Base-by-base conservation (phyloP, 495 filamentous ascomycete species). In the Tuber magnatum region DNA sequence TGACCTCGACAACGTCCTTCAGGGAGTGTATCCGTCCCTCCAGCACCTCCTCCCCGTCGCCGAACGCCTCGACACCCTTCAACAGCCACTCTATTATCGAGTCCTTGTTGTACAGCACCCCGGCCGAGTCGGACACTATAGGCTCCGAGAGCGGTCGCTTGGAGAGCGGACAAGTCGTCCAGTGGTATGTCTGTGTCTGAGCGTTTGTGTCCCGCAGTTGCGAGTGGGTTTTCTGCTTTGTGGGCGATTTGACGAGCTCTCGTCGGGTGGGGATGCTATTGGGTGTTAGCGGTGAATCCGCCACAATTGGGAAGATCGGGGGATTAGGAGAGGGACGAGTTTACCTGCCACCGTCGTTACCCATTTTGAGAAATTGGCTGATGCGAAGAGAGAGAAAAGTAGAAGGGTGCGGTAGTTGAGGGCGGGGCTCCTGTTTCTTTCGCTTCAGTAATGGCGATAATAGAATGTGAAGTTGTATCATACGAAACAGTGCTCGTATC, bases 51-150 rank as follows among this genome's bases (percentile, higher is more conserved):
- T 91, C 89, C 81, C 89, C 89, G 83, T 93, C 88, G 71, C 86
- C 81, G 38, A 79, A 83, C 10, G 84, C 84, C 56, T 90, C 88
- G 73, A 89, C 88, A 69, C 86, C 85, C 3, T 90, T 89, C 35
- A 97, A 87, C 3, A 99, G 86, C 73, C 90, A 92, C 78, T 93
- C 90, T 56, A 99, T 85, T 65, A 98, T 87, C 0, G 93, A 90
- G 82, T 98, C 94, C 83, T 97, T 98, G 81, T 97, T 98, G 86
- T 97, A 99, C 2, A 99, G 89, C 35, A 90, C 91, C 1, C 95
- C 96, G 6, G 88, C 86, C 43, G 87, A 91, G 84, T 99, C 95
- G 1, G 93, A 94, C 22, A 98, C 94, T 1, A 94, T 87, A 2
- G 94, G 92, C 22, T 87, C 84, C 3, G 88, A 84, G 4, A 99